Evolutionary conservation across 805 yeast species (phyloP), one percentile per base, ranked within the genome.

Genomic region (Spathaspora passalidarum): DNA sequence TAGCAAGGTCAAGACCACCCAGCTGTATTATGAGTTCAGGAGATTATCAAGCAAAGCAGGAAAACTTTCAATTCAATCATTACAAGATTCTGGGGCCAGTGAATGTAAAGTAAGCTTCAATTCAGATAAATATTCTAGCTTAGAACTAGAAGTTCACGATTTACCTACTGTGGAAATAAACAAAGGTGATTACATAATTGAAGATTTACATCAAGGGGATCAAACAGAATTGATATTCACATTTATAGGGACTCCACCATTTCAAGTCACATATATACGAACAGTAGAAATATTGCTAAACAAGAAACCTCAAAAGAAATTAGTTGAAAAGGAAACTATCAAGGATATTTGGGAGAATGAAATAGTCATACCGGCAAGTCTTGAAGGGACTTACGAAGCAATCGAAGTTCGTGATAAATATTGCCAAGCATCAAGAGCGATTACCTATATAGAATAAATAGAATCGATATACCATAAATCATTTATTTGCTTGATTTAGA

Each of bases 311-410:
- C 57, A 65, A 32, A 38, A 44, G 16, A 55, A 51, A 45, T 60
- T 73, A 11, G 72, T 77, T 11, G 78, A 81, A 56, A 67, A 78
- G 56, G 63, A 81, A 50, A 81, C 83, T 11, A 78, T 88, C 32
- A 88, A 85, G 45, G 84, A 85, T 51, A 88, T 94, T 38, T 69
- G 79, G 66, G 84, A 79, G 2, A 69, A 81, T 57, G 87, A 83
- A 55, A 82, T 88, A 60, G 76, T 81, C 44, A 84, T 88, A 6
- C 69, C 76, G 57, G 92, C 96, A 1, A 86, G 88, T 54, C 68
- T 88, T 52, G 97, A 91, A 62, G 99, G 99, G 39, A 85, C 88
- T 2, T 94, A 94, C 60, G 96, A 91, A 64, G 97, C 97, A 5
- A 78, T 89, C 38, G 90, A 85, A 59, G 81, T 94, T n/a, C 80